These are phyloP conservation scores for Globisporangium paroecandrum DNA, from an alignment of 352 stramenopile genomes.

Conservation along the genomic window DNA sequence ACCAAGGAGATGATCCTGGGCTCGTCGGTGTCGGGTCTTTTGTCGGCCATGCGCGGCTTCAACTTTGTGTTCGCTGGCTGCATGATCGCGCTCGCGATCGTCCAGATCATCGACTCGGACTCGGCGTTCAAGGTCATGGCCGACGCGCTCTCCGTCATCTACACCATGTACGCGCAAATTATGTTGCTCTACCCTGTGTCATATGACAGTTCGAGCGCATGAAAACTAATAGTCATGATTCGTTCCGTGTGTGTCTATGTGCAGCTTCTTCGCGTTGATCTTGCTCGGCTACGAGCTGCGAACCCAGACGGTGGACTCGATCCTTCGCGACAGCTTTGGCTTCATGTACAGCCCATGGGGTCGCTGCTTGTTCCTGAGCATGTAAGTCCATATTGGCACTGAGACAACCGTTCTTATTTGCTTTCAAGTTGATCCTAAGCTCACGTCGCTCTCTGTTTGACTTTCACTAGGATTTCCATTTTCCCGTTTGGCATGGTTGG, in stretches of 20 bases:
- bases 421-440: background rate
- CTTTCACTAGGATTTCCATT: constrained; percentile 73
- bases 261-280: constrained; percentile 80
- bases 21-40: constrained; percentile 75
- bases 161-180: constrained; percentile 74
- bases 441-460: background rate
- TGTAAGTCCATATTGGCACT: constrained; percentile 41
- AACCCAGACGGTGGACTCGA: constrained; percentile 58
- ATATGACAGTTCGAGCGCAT: background rate
- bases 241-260: background rate
- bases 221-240: background rate
- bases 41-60: constrained; percentile 71
- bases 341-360: constrained; percentile 90
- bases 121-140: constrained; percentile 74
- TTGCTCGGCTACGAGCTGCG: constrained; percentile 83
- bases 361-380: constrained; percentile 82
- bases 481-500: constrained; percentile 86
- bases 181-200: background rate
- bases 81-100: constrained; percentile 73
- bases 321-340: constrained; percentile 76
- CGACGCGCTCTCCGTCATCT: constrained; percentile 71
- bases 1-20: constrained; percentile 76
- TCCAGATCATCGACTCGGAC: constrained; percentile 62
- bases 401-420: background rate
- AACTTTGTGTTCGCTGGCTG: constrained; percentile 71